Base-by-base conservation (phyloP, 2,329 filamentous ascomycete genomes). In the Xylaria sp. region DNA sequence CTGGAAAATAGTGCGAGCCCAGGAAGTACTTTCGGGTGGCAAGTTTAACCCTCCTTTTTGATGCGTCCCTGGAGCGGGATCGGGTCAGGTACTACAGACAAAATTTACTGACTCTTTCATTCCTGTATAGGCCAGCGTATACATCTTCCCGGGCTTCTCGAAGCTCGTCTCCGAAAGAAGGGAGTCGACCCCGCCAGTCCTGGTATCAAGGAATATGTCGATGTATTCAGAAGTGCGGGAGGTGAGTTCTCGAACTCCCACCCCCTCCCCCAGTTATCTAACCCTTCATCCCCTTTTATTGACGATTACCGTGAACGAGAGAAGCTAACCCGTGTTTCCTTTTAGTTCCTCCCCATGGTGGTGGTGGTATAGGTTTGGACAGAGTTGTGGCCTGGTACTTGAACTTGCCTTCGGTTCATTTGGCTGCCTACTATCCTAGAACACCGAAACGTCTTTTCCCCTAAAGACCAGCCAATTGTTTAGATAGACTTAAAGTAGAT, bases 191-290 rank as follows among this genome's bases (percentile, higher is more conserved):
- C 94, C 0, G 83, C 86, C 55, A 88, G 86, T 71, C 78, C 83
- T 1, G 88, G 91, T n/a, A 92, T 98, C 85, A 93, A 95, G 78
- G 93, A 97, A 74, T 97, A 97, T 78, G 89, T 97, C 69, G 90
- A 92, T 76, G 91, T 92, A 42, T 97, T 98, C 84, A 81, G 81
- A 65, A 89, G 90, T 76, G 95, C 91, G 78, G 94, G 93, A 73
- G 62, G 62, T 65, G 53, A 59, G 54, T 42, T 44, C 13, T 27
- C 2, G 16, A 42, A 29, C 13, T 5, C 2, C 32, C 6, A 13
- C 40, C 12, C 3, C 13, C n/a, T 18, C 6, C n/a, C n/a, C n/a
- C n/a, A n/a, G n/a, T n/a, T 18, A 2, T 32, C 5, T 3, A 18
- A 18, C 16, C 18, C 16, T 29, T 4, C 37, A 12, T 16, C 6